Evolutionary conservation across 768 basidiomycete genomes (phyloP).

Genomic region (Phylloporus arenicola): DNA sequence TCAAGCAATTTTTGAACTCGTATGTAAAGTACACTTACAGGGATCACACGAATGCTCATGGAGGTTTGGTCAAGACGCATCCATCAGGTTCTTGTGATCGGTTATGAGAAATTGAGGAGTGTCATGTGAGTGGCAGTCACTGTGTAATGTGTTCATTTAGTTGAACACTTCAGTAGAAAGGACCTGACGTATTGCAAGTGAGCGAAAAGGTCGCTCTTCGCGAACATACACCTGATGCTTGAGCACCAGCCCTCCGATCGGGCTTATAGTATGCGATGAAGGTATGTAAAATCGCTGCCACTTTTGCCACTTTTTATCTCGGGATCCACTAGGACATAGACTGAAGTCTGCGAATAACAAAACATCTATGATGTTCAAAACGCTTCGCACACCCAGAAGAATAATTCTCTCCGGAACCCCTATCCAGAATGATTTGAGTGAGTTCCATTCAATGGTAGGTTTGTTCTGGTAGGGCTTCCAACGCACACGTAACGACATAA

Average conservation of each 20-base stretch:
- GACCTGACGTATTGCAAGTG: slow-evolving; percentile 64
- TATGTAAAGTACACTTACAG: slow-evolving; percentile 30
- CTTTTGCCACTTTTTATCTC: not conserved
- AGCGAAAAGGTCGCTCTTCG: slow-evolving; percentile 17
- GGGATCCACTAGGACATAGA: slow-evolving; percentile 62
- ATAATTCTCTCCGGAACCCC: slow-evolving; percentile 95
- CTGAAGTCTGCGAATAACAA: slow-evolving; percentile 90
- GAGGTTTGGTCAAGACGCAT: slow-evolving; percentile 42
- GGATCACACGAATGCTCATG: not conserved
- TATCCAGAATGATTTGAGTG: slow-evolving; percentile 92
- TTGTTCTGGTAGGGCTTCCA: not conserved
- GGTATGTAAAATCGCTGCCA: slow-evolving; percentile 36
- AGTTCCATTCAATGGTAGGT: slow-evolving; percentile 93
- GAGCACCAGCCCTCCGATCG: slow-evolving; percentile 72
- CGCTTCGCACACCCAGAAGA: slow-evolving; percentile 66
- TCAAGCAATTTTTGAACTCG: slow-evolving; percentile 75
- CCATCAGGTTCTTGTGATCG: slow-evolving; percentile 87
- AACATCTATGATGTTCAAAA: slow-evolving; percentile 81
- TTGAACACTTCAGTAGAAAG: slow-evolving; percentile 31
- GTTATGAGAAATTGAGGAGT: slow-evolving; percentile 85
- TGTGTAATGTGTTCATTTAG: not conserved
- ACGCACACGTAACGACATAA: not conserved
- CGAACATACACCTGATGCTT: not conserved
- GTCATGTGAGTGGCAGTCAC: slow-evolving; percentile 57
- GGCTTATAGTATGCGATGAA: slow-evolving; percentile 93